Evolutionary conservation across 169 alveolate species (phyloP).

Genomic region (Sarcocystis neurona): DNA sequence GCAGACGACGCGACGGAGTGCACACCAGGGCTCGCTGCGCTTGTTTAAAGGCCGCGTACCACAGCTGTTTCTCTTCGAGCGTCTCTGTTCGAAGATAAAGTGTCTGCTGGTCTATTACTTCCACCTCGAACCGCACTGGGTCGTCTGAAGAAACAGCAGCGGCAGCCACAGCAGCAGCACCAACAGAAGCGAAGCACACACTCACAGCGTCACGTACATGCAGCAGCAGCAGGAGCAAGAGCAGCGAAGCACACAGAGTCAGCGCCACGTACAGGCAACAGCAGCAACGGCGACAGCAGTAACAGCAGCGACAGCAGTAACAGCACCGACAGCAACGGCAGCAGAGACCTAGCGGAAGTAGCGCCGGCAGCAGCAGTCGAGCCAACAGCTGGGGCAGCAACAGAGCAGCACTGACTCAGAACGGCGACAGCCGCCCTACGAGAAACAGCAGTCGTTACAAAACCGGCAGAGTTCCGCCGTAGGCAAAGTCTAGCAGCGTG

Average conservation of each 20-base stretch:
- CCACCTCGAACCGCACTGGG: constrained; percentile 62
- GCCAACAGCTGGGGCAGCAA: no score
- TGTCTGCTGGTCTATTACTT: constrained; percentile 63
- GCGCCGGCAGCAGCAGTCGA: no score
- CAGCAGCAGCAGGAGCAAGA: neutral
- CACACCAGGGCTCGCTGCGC: constrained; percentile 53
- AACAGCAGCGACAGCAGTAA: neutral
- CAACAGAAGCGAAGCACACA: neutral
- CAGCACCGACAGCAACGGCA: no score
- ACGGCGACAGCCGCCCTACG: no score
- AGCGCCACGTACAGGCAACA: neutral
- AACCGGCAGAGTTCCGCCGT: no score
- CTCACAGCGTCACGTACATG: neutral
- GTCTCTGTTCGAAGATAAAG: constrained; percentile 56
- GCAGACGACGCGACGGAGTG: constrained; percentile 11
- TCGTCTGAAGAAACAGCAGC: constrained; percentile 33
- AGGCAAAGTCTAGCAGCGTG: no score
- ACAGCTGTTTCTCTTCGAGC: constrained; percentile 57
- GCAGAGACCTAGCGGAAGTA: no score
- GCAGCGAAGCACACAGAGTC: neutral
- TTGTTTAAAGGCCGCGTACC: constrained; percentile 59
- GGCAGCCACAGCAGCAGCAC: neutral
- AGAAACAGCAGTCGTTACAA: no score
- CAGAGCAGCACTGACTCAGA: no score
- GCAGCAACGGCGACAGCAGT: neutral